Conservation (phyloP, 1,284 basidiomycete species). For the Bondarzewia mesenterica region DNA sequence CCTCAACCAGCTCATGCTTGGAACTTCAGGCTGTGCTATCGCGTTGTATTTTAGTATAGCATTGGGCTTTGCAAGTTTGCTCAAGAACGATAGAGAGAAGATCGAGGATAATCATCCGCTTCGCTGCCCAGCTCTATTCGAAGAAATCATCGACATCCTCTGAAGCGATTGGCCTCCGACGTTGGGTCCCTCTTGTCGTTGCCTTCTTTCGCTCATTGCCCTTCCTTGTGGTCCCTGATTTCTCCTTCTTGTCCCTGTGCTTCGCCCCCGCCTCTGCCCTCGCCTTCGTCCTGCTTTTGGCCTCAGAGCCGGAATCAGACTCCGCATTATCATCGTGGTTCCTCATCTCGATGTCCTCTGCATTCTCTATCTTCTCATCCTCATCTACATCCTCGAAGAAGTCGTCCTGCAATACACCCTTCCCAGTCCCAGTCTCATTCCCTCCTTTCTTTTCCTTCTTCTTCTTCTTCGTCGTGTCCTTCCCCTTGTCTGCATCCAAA, state of each 20-base stretch:
- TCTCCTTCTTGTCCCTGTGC: not conserved
- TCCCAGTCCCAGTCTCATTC: not conserved
- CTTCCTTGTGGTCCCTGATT: not conserved
- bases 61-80: too few relatives aligned
- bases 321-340: not conserved
- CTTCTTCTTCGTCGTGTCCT: not conserved
- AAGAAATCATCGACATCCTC: not conserved
- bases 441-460: not conserved
- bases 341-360: constrained; percentile 1
- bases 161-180: not conserved
- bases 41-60: too few relatives aligned
- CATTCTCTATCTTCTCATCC: not conserved
- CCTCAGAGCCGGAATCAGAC: too few relatives aligned
- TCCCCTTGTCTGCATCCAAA: not conserved
- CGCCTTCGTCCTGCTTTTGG: too few relatives aligned
- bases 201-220: not conserved
- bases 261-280: not conserved
- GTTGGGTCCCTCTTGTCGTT: not conserved
- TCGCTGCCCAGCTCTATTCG: too few relatives aligned
- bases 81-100: too few relatives aligned
- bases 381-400: not conserved
- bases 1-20: too few relatives aligned
- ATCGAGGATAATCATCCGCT: too few relatives aligned
- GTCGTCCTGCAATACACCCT: not conserved
- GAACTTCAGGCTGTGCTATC: too few relatives aligned